Evolutionary conservation across 1,139 yeast species (phyloP), one percentile per base, ranked within the genome.

Genomic region (Geotrichum bryndzae): DNA sequence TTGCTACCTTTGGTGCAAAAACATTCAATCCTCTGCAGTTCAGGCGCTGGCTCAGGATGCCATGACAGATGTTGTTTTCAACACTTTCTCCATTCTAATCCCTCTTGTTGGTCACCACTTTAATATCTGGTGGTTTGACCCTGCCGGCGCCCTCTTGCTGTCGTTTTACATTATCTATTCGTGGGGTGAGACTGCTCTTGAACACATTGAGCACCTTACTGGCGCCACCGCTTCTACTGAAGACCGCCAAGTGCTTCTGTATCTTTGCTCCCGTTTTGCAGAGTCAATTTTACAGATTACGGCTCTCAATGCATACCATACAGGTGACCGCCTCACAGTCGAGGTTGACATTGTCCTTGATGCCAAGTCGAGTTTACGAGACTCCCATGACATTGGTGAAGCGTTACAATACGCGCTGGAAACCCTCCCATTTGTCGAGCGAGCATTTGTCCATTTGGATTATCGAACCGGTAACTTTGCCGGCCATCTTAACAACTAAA

Each of bases 1-100:
- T 1, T 85, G 90, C 69, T 88, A 83, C 79, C 50, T 82, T 7
- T 84, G 90, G 84, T 88, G 94, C 71, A 76, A 81, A 38, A 76
- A 79, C n/a, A 82, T 87, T 65, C 77, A 79, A 23, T 85, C 90
- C 13, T 83, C 88, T 18, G 84, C 91, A 0, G 87, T 88, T 1
- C 88, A 84, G 70, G 96, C 96, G 0, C 76, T 88, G 61, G 90
- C 94, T 1, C 94, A 87, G 71, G 96, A 88, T 74, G 95, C 95
- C 0, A 78, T 81, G 74, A 88, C 92, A 0, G 96, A 88, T 73
- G 83, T 88, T 54, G 81, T 87, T 2, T 88, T 88, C 77, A 86
- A 86, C 73, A 70, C 81, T 0, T 87, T 88, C 52, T 87, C 94
- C 1, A 79, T 88, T 53, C 68, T 87, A 25, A 86, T 88, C 80